These are phyloP conservation scores for Hamamelis virginiana DNA, from an alignment of 164 flowering plant genomes.

Conservation along the genomic window DNA sequence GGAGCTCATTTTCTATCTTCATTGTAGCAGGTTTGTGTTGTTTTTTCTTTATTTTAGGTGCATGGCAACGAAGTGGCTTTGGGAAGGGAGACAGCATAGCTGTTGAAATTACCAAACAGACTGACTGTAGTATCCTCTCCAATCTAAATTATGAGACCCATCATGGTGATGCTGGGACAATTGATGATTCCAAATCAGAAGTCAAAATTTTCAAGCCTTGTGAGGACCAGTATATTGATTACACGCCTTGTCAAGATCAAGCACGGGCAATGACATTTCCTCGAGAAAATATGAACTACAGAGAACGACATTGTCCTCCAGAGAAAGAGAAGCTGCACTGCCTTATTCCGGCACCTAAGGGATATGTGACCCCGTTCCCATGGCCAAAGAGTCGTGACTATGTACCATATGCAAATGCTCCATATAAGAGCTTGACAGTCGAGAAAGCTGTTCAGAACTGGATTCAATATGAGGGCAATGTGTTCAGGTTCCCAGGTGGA, in stretches of 20 bases:
- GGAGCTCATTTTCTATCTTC: slow-evolving; percentile 31
- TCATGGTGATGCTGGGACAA: slow-evolving; percentile 17
- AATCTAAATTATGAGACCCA: slow-evolving; percentile 45
- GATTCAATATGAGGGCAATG: slow-evolving; percentile 57
- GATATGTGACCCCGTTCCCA: slow-evolving; percentile 49
- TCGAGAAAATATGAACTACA: slow-evolving; percentile 48
- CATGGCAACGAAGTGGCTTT: slow-evolving; percentile 60
- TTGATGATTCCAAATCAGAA: slow-evolving; percentile 17
- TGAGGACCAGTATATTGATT: slow-evolving; percentile 35
- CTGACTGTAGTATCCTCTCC: slow-evolving; percentile 40
- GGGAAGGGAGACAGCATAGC: slow-evolving; percentile 63
- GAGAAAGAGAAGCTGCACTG: slow-evolving; percentile 48
- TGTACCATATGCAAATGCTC: slow-evolving; percentile 59
- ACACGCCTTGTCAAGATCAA: slow-evolving; percentile 62
- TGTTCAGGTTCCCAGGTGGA: slow-evolving; percentile 56
- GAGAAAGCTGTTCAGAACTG: slow-evolving; percentile 61
- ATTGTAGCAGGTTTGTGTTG: slow-evolving; percentile 41
- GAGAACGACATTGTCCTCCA: slow-evolving; percentile 57
- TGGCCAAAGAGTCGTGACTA: slow-evolving; percentile 65
- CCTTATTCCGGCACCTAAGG: slow-evolving; percentile 55
- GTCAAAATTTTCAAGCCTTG: slow-evolving; percentile 38
- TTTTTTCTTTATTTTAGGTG: slow-evolving; percentile 51
- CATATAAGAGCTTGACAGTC: slow-evolving; percentile 53
- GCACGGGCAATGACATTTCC: slow-evolving; percentile 49
- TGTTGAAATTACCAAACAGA: slow-evolving; percentile 27